Conservation (phyloP, 768 basidiomycete species). For the Suillus tomentosus region DNA sequence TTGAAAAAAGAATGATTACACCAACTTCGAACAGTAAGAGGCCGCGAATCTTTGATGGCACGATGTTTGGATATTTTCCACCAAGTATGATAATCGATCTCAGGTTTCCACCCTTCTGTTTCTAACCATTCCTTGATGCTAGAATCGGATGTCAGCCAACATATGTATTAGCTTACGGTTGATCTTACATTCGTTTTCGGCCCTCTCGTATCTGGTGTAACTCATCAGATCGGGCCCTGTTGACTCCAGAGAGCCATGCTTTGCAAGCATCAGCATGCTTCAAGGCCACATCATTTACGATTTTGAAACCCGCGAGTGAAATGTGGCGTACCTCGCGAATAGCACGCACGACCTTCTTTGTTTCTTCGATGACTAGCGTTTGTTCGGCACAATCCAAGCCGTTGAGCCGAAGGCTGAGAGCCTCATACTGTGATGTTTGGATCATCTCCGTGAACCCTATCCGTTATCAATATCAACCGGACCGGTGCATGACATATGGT, state of each 20-base stretch:
- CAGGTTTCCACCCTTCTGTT: conserved; percentile 25
- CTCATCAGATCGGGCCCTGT: conserved; percentile 20
- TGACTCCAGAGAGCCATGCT: conserved; percentile 26
- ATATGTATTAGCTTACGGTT: neutral
- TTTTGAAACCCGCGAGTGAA: neutral
- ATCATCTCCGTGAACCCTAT: conserved; percentile 11
- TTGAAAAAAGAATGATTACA: neutral
- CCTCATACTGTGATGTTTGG: conserved; percentile 3
- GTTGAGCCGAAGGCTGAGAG: conserved; percentile 5
- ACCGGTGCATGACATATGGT: neutral
- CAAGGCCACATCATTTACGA: neutral
- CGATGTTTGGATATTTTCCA: conserved; percentile 33
- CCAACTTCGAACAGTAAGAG: conserved; percentile 25
- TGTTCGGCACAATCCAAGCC: neutral
- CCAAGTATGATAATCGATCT: conserved; percentile 34
- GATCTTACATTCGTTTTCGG: conserved; percentile 29
- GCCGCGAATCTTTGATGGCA: conserved; percentile 28
- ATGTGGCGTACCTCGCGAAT: conserved; percentile 2
- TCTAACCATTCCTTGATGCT: conserved; percentile 25
- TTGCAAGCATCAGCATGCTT: conserved; percentile 31
- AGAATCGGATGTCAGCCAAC: conserved; percentile 10
- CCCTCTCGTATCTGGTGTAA: conserved; percentile 27
- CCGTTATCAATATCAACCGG: conserved; percentile 4
- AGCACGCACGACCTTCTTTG: neutral
- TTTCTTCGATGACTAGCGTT: neutral